A percentile compares a stretch with the other conserved stretches of the same genome.
These are phyloP conservation scores for Daedaleopsis nitida DNA, from an alignment of 768 basidiomycete species.

Conservation along the genomic window DNA sequence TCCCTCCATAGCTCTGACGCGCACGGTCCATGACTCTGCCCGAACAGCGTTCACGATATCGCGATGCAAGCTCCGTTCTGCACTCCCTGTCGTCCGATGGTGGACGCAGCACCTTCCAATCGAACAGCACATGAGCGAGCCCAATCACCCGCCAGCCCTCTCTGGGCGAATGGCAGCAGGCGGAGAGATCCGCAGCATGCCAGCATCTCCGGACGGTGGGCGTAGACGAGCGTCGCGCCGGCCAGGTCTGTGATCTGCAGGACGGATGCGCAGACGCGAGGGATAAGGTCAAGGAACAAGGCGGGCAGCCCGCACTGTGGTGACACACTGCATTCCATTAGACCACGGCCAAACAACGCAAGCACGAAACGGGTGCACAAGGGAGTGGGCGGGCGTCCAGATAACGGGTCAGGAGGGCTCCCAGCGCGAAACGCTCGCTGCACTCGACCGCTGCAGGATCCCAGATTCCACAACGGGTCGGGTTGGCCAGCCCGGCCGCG, in stretches of 20 bases:
- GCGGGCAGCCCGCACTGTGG: too few relatives aligned
- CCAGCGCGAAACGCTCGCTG: slow-evolving; percentile 1
- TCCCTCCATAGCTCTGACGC: slow-evolving; percentile 1
- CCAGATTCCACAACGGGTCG: not conserved
- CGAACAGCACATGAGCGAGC: slow-evolving; percentile 3
- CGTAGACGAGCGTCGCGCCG: slow-evolving; percentile 9
- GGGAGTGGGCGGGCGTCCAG: slow-evolving; percentile 14
- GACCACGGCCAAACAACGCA: slow-evolving; percentile 6
- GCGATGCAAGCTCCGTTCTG: slow-evolving; percentile 14
- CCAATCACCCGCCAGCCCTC: not conserved
- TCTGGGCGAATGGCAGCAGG: slow-evolving; percentile 4
- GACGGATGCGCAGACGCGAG: too few relatives aligned
- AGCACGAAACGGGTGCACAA: not conserved
- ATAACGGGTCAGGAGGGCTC: slow-evolving; percentile 12
- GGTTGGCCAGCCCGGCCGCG: not conserved
- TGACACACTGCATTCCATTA: too few relatives aligned
- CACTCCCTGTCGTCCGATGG: slow-evolving; percentile 3
- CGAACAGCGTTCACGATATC: slow-evolving; percentile 12
- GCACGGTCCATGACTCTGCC: slow-evolving; percentile 12
- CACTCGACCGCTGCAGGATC: not conserved
- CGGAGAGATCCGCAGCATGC: slow-evolving; percentile 15
- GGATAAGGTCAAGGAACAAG: too few relatives aligned
- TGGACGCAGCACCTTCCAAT: slow-evolving; percentile 1
- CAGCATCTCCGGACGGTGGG: not conserved
- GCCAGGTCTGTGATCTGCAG: not conserved